Conservation (phyloP, 2,329 filamentous ascomycete genomes). For the Alternaria panax region DNA sequence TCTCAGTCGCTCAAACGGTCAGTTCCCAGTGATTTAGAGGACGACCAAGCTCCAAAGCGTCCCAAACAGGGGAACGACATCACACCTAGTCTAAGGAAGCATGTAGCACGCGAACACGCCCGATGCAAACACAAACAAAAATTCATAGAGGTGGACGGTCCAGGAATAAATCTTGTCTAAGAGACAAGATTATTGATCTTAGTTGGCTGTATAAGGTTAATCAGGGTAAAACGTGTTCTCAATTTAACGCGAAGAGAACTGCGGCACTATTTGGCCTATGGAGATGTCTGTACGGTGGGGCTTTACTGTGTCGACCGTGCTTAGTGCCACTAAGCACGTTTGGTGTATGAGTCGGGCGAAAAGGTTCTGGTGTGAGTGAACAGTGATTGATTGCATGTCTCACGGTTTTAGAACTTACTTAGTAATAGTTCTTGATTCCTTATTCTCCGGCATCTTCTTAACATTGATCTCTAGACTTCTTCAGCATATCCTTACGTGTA, state of each 20-base stretch:
- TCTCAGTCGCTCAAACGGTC: background rate
- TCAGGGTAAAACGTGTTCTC: background rate
- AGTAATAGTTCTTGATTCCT: background rate
- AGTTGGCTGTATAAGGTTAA: background rate
- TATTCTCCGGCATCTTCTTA: background rate
- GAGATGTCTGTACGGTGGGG: background rate
- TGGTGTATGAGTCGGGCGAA: background rate
- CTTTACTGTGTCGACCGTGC: background rate
- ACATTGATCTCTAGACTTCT: background rate
- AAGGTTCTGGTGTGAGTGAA: background rate
- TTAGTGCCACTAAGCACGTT: background rate
- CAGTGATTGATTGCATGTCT: background rate
- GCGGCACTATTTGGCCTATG: background rate
- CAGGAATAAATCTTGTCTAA: background rate
- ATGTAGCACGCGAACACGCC: background rate
- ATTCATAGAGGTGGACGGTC: background rate
- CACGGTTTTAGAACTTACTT: accelerated
- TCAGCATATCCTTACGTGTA: background rate
- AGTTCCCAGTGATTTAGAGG: background rate
- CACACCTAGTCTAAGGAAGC: background rate
- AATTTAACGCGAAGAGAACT: background rate
- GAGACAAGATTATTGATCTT: background rate
- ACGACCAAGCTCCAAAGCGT: background rate
- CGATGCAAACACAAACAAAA: background rate
- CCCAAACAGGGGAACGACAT: background rate